A percentile compares a stretch with the other conserved stretches of the same genome.
Evolutionary conservation across 164 flowering plant species (phyloP).

Genomic region (Dillenia turbinata): DNA sequence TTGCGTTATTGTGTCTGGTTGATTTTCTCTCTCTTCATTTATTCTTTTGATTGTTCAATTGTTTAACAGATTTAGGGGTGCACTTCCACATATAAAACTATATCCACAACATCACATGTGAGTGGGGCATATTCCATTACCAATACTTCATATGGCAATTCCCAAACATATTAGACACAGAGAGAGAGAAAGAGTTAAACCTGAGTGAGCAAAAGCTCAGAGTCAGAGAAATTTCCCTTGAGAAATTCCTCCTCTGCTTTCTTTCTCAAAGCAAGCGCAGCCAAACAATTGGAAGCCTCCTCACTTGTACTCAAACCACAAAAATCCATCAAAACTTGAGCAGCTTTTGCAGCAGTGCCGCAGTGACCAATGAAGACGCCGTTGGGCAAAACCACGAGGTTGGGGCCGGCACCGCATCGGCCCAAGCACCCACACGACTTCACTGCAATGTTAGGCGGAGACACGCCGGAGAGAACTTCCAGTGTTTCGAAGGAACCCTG

Average conservation of each 20-base stretch:
- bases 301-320: constrained; percentile 19
- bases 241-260: constrained; percentile 56
- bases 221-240: constrained; percentile 36
- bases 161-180: not conserved
- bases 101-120: too few species aligned
- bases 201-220: constrained; percentile 59
- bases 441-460: constrained; percentile 56
- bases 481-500: constrained; percentile 74
- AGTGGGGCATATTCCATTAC: too few species aligned
- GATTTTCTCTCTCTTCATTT: too few species aligned
- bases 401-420: constrained; percentile 89
- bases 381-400: constrained; percentile 60
- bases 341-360: constrained; percentile 49
- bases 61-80: too few species aligned
- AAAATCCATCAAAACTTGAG: constrained; percentile 32
- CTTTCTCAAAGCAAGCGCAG: constrained; percentile 72
- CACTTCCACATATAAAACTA: too few species aligned
- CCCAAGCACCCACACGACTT: constrained; percentile 83
- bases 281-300: constrained; percentile 32
- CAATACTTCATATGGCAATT: too few species aligned
- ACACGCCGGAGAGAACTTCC: constrained; percentile 49
- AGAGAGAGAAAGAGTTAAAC: constrained; percentile 20
- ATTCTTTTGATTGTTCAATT: too few species aligned
- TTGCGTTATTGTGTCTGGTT: too few species aligned
- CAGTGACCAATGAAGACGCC: constrained; percentile 48